Conservation (phyloP, 2,329 filamentous ascomycete genomes). For the Fusarium equiseti region DNA sequence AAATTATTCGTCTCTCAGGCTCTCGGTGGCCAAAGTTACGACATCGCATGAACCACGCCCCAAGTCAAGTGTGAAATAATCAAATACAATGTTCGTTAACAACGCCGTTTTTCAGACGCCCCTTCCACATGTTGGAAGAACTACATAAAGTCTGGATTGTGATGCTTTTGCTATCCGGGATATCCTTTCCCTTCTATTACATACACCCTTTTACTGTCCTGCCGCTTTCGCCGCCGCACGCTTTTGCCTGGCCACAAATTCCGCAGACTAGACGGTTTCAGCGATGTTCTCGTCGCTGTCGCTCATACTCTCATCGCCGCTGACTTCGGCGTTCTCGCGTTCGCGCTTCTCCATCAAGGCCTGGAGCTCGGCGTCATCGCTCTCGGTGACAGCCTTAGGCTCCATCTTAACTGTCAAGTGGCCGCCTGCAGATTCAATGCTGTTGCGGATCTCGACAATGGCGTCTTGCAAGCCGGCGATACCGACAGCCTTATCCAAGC, state of each 20-base stretch:
- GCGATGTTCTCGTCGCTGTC: conserved; percentile 88
- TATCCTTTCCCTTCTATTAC: conserved; percentile 46
- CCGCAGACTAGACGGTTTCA: conserved; percentile 54
- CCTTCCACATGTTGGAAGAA: conserved; percentile 45
- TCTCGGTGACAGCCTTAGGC: conserved; percentile 98
- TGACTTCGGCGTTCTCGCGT: conserved; percentile 97
- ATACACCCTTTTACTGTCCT: conserved; percentile 46
- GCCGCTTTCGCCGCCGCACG: conserved; percentile 32
- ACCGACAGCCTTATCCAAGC: conserved; percentile 89
- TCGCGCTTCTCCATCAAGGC: conserved; percentile 99
- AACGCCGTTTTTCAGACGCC: conserved; percentile 48
- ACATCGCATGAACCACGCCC: not conserved
- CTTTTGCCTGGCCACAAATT: conserved; percentile 41
- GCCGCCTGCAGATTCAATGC: conserved; percentile 82
- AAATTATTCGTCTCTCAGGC: not conserved
- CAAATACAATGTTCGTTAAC: conserved; percentile 44
- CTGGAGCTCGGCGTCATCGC: conserved; percentile 95
- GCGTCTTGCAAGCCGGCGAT: conserved; percentile 88
- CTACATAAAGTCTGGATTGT: conserved; percentile 48
- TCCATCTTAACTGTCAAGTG: conserved; percentile 95
- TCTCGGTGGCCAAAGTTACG: not conserved
- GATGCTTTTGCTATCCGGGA: conserved; percentile 43
- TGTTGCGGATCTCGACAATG: conserved; percentile 86
- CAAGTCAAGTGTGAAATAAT: conserved; percentile 11
- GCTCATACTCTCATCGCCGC: conserved; percentile 95